A percentile compares a stretch with the other conserved stretches of the same genome.
Evolutionary conservation across 345 rosid genomes (phyloP).

Genomic region (Ricinus communis): DNA sequence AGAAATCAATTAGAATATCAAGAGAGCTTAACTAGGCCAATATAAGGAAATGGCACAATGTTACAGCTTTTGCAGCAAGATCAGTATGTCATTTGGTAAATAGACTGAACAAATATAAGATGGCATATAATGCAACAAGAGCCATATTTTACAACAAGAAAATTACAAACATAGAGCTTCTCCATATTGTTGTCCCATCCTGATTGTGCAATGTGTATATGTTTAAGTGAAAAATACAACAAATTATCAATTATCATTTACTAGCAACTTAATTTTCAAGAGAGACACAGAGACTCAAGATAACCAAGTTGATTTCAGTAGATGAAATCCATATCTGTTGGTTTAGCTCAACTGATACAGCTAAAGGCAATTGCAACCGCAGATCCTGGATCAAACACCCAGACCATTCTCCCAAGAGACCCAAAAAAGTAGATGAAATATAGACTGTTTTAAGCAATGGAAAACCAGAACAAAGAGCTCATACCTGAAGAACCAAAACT

Average conservation of each 20-base stretch:
- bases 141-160: neutral
- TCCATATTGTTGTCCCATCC: neutral
- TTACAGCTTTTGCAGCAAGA: neutral
- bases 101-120: neutral
- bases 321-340: neutral
- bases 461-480: slow-evolving; percentile 14
- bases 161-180: neutral
- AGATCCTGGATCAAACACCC: neutral
- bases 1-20: neutral
- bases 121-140: neutral
- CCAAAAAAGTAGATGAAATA: neutral
- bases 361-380: neutral
- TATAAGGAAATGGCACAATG: neutral
- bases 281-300: neutral
- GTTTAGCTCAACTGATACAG: neutral
- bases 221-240: neutral
- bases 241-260: neutral
- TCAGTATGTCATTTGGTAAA: neutral
- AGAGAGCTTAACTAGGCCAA: neutral
- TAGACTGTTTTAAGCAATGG: neutral
- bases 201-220: neutral
- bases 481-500: slow-evolving; percentile 87
- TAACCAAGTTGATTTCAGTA: neutral
- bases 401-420: slow-evolving; percentile 2
- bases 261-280: neutral